Percentiles rank a stretch among this genome's conserved stretches.
Conservation (phyloP, 805 yeast genomes). For the Ogataea pignaliae region DNA sequence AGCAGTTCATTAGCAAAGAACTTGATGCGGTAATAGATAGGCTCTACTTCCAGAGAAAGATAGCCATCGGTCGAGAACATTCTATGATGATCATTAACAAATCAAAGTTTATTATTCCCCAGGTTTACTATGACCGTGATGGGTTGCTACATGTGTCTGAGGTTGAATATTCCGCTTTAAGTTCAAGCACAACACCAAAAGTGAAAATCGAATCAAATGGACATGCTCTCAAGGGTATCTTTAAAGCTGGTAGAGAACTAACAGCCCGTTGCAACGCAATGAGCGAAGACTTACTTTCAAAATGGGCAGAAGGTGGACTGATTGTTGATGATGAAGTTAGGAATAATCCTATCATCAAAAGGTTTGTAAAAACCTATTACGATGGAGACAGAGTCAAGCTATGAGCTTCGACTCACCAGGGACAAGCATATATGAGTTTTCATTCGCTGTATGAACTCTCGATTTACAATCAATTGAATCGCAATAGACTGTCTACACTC, state of each 20-base stretch:
- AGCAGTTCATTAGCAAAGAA: conserved; percentile 8
- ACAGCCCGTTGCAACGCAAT: conserved; percentile 12
- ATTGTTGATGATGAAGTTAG: neutral
- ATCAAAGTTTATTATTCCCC: conserved; percentile 14
- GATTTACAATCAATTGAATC: no score
- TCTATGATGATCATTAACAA: conserved; percentile 9
- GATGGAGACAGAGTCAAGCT: conserved; percentile 11
- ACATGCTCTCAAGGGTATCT: conserved; percentile 13
- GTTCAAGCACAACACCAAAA: conserved; percentile 5
- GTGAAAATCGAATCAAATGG: conserved; percentile 10
- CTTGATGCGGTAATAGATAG: conserved; percentile 6
- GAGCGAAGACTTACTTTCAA: conserved; percentile 15
- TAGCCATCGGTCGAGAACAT: conserved; percentile 4
- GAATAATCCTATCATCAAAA: conserved; percentile 4
- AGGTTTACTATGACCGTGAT: conserved; percentile 8
- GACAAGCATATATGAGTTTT: no score
- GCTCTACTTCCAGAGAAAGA: conserved; percentile 16
- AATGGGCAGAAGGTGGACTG: conserved; percentile 12
- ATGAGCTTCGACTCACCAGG: no score
- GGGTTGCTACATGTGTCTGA: conserved; percentile 9
- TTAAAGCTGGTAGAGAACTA: conserved; percentile 11
- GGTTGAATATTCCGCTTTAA: conserved; percentile 5
- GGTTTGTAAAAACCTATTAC: conserved; percentile 15
- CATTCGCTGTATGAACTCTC: no score
- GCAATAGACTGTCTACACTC: no score